A percentile compares a stretch with the other conserved stretches of the same genome.
These are phyloP conservation scores for Mollisia scopiformis DNA, from an alignment of 2,329 filamentous ascomycete species.

Conservation along the genomic window DNA sequence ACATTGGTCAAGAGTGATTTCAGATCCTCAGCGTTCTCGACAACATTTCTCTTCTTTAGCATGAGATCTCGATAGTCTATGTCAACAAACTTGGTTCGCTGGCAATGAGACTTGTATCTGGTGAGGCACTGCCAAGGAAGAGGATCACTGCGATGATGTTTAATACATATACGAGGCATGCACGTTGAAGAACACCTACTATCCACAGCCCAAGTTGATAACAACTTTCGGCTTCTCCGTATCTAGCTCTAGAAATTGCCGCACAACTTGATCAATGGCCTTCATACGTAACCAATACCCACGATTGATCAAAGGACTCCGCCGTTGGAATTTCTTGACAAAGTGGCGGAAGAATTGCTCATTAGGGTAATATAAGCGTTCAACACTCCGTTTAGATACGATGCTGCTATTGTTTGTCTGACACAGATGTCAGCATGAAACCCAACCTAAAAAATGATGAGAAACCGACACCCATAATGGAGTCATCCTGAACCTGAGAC, in stretches of 20 bases:
- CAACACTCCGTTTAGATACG: conserved; percentile 90
- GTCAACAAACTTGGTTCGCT: conserved; percentile 73
- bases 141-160: conserved; percentile 66
- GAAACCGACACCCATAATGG: conserved; percentile 33
- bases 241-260: conserved; percentile 67
- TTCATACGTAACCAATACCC: conserved; percentile 77
- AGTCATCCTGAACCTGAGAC: conserved; percentile 47
- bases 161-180: not conserved
- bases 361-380: conserved; percentile 77
- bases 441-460: not conserved
- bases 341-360: conserved; percentile 89
- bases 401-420: conserved; percentile 92
- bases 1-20: conserved; percentile 52
- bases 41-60: conserved; percentile 69
- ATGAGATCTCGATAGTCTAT: conserved; percentile 86
- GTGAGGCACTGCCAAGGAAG: conserved; percentile 82
- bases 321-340: conserved; percentile 78
- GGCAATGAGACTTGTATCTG: conserved; percentile 62
- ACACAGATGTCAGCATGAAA: not conserved
- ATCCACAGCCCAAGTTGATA: conserved; percentile 87
- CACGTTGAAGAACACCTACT: conserved; percentile 59
- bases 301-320: conserved; percentile 87
- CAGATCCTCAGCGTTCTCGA: conserved; percentile 65
- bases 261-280: conserved; percentile 75
- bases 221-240: conserved; percentile 68